Conservation (phyloP, 768 basidiomycete species). For the Russula olivacea region DNA sequence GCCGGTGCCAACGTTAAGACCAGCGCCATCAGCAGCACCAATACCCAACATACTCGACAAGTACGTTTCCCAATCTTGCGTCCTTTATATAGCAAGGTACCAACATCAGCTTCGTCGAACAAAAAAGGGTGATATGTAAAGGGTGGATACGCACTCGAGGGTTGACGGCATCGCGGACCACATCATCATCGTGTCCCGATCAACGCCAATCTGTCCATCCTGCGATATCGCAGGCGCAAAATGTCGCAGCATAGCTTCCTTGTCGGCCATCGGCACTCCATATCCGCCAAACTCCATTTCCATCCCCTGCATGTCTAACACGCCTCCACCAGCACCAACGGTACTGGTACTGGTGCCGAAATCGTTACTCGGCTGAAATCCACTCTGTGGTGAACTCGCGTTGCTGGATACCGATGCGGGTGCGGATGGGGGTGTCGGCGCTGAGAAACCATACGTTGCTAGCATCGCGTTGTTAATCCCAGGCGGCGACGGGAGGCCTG, state of each 20-base stretch:
- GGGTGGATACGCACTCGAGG: constrained; percentile 17
- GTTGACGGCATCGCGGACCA: constrained; percentile 24
- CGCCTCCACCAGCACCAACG: not conserved
- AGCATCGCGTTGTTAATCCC: not conserved
- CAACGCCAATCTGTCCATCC: constrained; percentile 24
- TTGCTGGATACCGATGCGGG: not conserved
- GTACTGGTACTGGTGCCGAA: not conserved
- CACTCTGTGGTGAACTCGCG: constrained; percentile 3
- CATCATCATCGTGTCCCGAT: constrained; percentile 26
- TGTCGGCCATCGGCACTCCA: constrained; percentile 4
- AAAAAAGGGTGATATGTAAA: not conserved
- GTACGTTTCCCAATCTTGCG: constrained; percentile 25
- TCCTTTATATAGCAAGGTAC: not conserved
- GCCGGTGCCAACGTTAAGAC: not conserved
- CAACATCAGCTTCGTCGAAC: not conserved
- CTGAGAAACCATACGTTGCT: not conserved
- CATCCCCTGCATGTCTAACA: constrained; percentile 7
- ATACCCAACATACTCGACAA: constrained; percentile 22
- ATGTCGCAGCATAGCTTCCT: constrained; percentile 11
- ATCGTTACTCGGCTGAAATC: constrained; percentile 3
- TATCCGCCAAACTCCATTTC: constrained; percentile 18
- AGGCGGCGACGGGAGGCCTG: not conserved
- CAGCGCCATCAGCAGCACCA: not conserved
- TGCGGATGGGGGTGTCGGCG: not conserved
- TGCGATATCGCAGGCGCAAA: constrained; percentile 7